Evolutionary conservation across 176 grass and related monocot species (phyloP), one percentile per base, ranked within the genome.

Genomic region (Aegilops longissima): DNA sequence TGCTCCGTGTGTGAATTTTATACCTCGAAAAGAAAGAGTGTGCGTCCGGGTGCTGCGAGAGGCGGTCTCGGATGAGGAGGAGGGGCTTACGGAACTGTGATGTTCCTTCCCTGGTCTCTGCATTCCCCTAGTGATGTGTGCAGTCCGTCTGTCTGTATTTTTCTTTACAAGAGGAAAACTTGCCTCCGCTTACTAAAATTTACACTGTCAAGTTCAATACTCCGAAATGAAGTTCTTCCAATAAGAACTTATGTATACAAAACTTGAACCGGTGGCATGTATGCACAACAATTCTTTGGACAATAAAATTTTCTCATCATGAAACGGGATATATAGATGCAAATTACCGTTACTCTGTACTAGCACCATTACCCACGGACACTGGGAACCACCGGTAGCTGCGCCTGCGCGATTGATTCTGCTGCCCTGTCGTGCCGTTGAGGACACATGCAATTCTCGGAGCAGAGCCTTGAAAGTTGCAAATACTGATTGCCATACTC

Each of bases 51-150:
- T 85, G 35, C 12, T 86, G 78, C 88, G 62, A 85, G 83, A 90
- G 83, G 70, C 88, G 35, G 62, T 86, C 78, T 51, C 49, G 39
- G 78, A 90, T 82, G 78, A 86, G 70, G 88, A 89, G 66, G 80
- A 61, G 63, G 58, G 66, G 45, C 45, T 39, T 44, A 14, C 73
- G n/a, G 31, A 23, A 70, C 49, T 61, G 34, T 76, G 14, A 35
- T 82, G 70, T 70, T 90, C 88, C 88, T 83, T 86, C 83, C 83
- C 77, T 71, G 61, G 83, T 77, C 78, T 86, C 83, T 62, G 88
- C 71, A 47, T 40, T 45, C 69, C 67, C 77, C 45, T 61, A 33
- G 77, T 89, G 82, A 81, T 68, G 70, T 51, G 47, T 51, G 44
- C 12, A 16, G 47, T 51, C 13, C 47, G 47, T 51, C 47, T 16